Percentiles rank a stretch among this genome's conserved stretches.
Evolutionary conservation across 1,284 basidiomycete species (phyloP).

Genomic region (Bjerkandera adusta): DNA sequence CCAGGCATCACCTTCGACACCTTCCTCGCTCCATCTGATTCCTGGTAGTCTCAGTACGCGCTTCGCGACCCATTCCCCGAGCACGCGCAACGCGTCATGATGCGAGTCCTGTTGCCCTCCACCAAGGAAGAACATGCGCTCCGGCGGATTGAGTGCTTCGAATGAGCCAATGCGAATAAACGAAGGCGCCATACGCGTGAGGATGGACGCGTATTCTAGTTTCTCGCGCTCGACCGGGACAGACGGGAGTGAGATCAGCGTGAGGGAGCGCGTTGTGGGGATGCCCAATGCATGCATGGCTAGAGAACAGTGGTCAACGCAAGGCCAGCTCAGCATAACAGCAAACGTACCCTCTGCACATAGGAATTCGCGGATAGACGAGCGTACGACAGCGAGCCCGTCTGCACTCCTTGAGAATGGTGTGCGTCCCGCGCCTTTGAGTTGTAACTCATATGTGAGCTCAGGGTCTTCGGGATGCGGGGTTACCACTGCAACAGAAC

Average conservation of each 20-base stretch:
- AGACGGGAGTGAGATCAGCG: conserved; percentile 75
- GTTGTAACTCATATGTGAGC: conserved; percentile 79
- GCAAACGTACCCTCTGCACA: conserved; percentile 71
- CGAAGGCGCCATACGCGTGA: conserved; percentile 84
- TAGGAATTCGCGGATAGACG: conserved; percentile 90
- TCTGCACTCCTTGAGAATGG: conserved; percentile 92
- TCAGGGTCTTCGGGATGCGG: conserved; percentile 60
- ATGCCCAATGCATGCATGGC: conserved; percentile 87
- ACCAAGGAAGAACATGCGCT: conserved; percentile 65
- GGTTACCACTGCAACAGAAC: conserved; percentile 61
- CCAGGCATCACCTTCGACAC: conserved; percentile 54
- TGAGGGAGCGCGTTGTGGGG: conserved; percentile 87
- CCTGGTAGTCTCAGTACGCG: conserved; percentile 52
- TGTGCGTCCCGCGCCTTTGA: conserved; percentile 93
- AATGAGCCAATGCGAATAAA: conserved; percentile 94
- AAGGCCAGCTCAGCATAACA: not conserved
- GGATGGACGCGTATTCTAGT: conserved; percentile 77
- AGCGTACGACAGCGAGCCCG: conserved; percentile 89
- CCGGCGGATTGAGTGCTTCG: conserved; percentile 80
- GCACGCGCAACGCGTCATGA: conserved; percentile 67
- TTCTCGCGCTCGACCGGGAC: conserved; percentile 79
- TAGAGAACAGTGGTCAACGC: conserved; percentile 28
- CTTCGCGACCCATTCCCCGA: conserved; percentile 73
- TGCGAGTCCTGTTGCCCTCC: conserved; percentile 74
- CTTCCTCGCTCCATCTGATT: conserved; percentile 30